phyloP scores from a whole-genome alignment of 208 protist species.

The Spongospora subterranea region DNA sequence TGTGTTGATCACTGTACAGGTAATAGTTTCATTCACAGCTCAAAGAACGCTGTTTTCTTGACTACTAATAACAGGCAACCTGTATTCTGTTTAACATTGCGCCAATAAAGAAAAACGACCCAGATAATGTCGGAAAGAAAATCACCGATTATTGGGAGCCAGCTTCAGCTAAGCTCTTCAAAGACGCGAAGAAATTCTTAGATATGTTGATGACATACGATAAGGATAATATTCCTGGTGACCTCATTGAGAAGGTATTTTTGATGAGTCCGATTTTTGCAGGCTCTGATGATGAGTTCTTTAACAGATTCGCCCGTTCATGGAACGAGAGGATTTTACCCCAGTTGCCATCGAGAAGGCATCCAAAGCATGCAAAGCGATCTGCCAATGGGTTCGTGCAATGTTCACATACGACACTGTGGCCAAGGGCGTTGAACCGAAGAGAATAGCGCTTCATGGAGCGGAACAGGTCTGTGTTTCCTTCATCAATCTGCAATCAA shows the following conservation, averaged over 20 bases:
- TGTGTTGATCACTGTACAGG: slow-evolving; percentile 95
- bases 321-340: slow-evolving; percentile 90
- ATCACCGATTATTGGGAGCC: slow-evolving; percentile 92
- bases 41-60: neutral
- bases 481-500: neutral
- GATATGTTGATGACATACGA: slow-evolving; percentile 80
- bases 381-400: slow-evolving; percentile 96
- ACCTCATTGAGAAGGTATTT: slow-evolving; percentile 83
- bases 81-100: slow-evolving; percentile 92
- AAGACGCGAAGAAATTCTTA: slow-evolving; percentile 91
- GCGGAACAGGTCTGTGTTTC: slow-evolving; percentile 3
- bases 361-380: slow-evolving; percentile 93
- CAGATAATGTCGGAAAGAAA: slow-evolving; percentile 62
- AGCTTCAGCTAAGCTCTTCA: slow-evolving; percentile 80
- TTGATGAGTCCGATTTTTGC: neutral
- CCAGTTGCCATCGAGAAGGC: slow-evolving; percentile 88
- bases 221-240: slow-evolving; percentile 88
- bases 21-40: neutral
- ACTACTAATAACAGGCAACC: slow-evolving; percentile 78
- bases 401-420: slow-evolving; percentile 96
- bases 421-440: slow-evolving; percentile 90
- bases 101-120: slow-evolving; percentile 81
- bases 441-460: slow-evolving; percentile 69
- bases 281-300: neutral
- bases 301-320: slow-evolving; percentile 82